Evolutionary conservation across 352 stramenopile species (phyloP).

Genomic region (Globisporangium okanoganense): DNA sequence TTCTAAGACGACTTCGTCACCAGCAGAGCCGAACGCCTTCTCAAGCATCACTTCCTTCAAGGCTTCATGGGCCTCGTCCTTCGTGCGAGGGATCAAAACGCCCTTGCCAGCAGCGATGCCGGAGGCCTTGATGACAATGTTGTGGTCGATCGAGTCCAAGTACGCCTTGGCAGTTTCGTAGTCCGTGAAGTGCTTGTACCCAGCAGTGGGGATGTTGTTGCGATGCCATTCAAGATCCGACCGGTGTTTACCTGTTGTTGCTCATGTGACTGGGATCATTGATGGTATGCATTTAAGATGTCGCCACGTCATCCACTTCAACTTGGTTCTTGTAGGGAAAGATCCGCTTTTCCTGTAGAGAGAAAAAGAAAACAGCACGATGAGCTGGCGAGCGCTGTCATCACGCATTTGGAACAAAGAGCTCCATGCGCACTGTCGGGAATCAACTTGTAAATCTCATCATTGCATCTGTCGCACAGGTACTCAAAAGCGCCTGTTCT

Average conservation of each 20-base stretch:
- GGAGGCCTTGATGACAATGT: slow-evolving; percentile 99
- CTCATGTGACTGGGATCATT: too few species aligned
- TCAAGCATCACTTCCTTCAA: slow-evolving; percentile 98
- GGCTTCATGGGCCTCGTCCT: slow-evolving; percentile 89
- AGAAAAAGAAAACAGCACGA: background rate
- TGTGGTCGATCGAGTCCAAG: slow-evolving; percentile 91
- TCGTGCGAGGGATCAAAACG: slow-evolving; percentile 94
- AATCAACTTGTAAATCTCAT: background rate
- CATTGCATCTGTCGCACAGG: background rate
- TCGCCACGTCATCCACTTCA: slow-evolving; percentile 11
- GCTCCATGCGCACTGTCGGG: too few species aligned
- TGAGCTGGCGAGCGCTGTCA: too few species aligned
- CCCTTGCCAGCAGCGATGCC: slow-evolving; percentile 99
- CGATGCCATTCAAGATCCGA: too few species aligned
- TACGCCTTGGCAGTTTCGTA: slow-evolving; percentile 90
- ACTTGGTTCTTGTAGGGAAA: slow-evolving; percentile 7
- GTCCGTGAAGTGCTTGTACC: slow-evolving; percentile 96
- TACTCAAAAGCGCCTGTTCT: background rate
- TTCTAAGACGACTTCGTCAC: slow-evolving; percentile 98
- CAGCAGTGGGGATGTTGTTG: slow-evolving; percentile 96
- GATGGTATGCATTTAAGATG: background rate
- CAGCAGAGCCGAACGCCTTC: slow-evolving; percentile 94
- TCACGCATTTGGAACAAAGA: too few species aligned
- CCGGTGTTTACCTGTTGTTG: too few species aligned
- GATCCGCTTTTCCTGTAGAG: slow-evolving; percentile 2